phyloP scores from a whole-genome alignment of 2,329 filamentous ascomycete species.

The Helotiales sp. region DNA sequence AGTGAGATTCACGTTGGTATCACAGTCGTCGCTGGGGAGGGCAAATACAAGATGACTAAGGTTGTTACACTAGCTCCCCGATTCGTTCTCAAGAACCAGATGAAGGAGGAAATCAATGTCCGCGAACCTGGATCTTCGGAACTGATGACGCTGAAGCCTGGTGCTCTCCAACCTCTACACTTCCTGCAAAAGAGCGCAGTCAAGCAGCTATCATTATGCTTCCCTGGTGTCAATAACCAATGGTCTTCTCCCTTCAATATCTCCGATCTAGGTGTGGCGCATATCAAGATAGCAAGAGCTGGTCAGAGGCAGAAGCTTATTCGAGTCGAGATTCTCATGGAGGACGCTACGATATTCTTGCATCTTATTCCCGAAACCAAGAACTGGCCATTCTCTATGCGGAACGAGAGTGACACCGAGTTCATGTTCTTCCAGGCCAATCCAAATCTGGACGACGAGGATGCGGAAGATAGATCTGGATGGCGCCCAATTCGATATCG shows the following conservation, averaged over 20 bases:
- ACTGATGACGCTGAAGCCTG: constrained; percentile 72
- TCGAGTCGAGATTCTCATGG: constrained; percentile 85
- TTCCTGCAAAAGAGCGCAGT: constrained; percentile 81
- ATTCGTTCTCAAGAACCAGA: constrained; percentile 91
- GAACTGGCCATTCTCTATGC: constrained; percentile 98
- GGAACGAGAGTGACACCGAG: constrained; percentile 95
- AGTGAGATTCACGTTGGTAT: constrained; percentile 91
- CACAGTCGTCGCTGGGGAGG: constrained; percentile 84
- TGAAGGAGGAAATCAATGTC: constrained; percentile 84
- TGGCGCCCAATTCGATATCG: constrained; percentile 94
- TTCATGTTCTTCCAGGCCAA: constrained; percentile 97
- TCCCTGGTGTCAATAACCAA: constrained; percentile 90
- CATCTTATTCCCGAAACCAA: constrained; percentile 88
- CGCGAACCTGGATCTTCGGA: constrained; percentile 90
- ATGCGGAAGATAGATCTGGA: constrained; percentile 76
- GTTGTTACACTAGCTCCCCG: constrained; percentile 90
- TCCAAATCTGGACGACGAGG: constrained; percentile 89
- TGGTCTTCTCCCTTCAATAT: constrained; percentile 99
- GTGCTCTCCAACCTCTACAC: constrained; percentile 82
- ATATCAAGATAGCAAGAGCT: constrained; percentile 90
- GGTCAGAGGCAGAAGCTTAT: constrained; percentile 88
- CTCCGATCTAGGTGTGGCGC: constrained; percentile 86
- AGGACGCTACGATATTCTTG: constrained; percentile 89
- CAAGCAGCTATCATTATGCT: constrained; percentile 91
- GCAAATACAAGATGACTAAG: constrained; percentile 97